Percentiles rank a stretch among this genome's conserved stretches.
Evolutionary conservation across 176 grass and related monocot genomes (phyloP).

Genomic region (Ananas comosus): DNA sequence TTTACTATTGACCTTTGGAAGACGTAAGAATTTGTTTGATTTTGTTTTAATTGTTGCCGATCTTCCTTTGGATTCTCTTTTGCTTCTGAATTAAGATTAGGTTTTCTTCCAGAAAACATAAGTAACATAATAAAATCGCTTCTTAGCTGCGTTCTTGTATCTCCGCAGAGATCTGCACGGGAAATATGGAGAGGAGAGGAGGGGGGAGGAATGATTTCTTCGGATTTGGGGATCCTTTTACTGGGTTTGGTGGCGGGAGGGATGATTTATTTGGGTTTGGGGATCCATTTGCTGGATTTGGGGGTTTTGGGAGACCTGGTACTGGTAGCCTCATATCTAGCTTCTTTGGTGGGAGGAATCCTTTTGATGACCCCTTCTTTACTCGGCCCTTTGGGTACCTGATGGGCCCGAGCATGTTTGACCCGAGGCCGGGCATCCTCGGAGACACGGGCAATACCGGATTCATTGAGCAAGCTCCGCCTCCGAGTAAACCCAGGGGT

Average conservation of each 20-base stretch:
- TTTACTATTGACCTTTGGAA: no score
- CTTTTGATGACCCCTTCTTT: constrained; percentile 68
- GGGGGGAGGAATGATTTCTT: constrained; percentile 44
- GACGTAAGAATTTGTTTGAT: no score
- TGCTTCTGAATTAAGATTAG: no score
- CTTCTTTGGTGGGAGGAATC: constrained; percentile 50
- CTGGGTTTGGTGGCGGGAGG: constrained; percentile 29
- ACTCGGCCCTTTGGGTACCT: constrained; percentile 39
- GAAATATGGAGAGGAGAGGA: not conserved
- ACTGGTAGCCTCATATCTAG: constrained; percentile 38
- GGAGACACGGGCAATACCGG: constrained; percentile 18
- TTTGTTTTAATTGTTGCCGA: no score
- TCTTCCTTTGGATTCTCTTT: no score
- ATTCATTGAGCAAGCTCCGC: constrained; percentile 40
- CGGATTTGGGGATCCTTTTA: constrained; percentile 40
- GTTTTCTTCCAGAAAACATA: no score
- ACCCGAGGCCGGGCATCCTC: constrained; percentile 8
- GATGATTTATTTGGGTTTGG: constrained; percentile 41
- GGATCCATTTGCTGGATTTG: constrained; percentile 38
- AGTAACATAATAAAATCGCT: no score
- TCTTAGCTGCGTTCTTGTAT: no score
- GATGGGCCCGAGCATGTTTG: constrained; percentile 40
- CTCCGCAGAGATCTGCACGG: no score
- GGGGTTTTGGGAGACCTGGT: constrained; percentile 22
- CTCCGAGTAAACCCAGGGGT: constrained; percentile 35